Percentiles rank a stretch among this genome's conserved stretches.
Evolutionary conservation across 78 protist genomes (phyloP).

Genomic region (Dictyostelium discoideum): dicty_2.7 NC_007089.4:222001-222500

Average conservation of each 20-base stretch:
- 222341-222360: too few relatives aligned
- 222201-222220: constrained; percentile 46
- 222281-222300: background rate
- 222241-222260: background rate
- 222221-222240: constrained; percentile 20
- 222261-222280: background rate
- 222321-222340: too few relatives aligned
- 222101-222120: background rate
- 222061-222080: constrained; percentile 16
- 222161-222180: constrained; percentile 60
- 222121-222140: background rate
- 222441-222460: background rate
- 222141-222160: background rate
- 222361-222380: too few relatives aligned
- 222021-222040: background rate
- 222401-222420: background rate
- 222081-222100: constrained; percentile 12
- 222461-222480: background rate
- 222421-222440: background rate
- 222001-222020: background rate
- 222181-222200: constrained; percentile 62
- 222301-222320: background rate
- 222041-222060: background rate
- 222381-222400: background rate
- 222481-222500: background rate